These are phyloP conservation scores for Zangia roseola DNA, from an alignment of 768 basidiomycete species.

Conservation along the genomic window DNA sequence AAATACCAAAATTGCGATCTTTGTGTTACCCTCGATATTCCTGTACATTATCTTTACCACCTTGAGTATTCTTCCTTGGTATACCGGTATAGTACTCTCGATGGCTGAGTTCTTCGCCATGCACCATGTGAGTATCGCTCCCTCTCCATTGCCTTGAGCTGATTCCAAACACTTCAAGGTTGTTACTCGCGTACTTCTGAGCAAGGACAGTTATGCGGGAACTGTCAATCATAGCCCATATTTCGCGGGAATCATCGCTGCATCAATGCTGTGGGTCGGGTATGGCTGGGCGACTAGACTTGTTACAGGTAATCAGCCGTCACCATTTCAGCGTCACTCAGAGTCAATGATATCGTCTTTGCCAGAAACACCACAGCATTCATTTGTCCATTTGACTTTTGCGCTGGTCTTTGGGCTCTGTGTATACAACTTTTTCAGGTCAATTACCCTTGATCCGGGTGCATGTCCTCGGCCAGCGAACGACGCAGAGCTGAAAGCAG, in stretches of 20 bases:
- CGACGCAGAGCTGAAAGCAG: constrained; percentile 86
- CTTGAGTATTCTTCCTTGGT: constrained; percentile 83
- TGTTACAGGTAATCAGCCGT: constrained; percentile 53
- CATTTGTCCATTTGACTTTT: constrained; percentile 76
- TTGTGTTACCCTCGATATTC: constrained; percentile 73
- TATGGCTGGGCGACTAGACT: constrained; percentile 82
- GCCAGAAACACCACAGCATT: constrained; percentile 73
- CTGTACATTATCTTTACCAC: constrained; percentile 85
- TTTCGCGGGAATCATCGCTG: constrained; percentile 87
- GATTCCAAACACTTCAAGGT: constrained; percentile 44
- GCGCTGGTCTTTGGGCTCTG: constrained; percentile 69
- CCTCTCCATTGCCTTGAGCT: not conserved
- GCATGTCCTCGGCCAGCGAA: constrained; percentile 76
- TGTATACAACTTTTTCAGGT: constrained; percentile 87
- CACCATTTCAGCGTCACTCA: not conserved
- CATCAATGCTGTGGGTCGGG: constrained; percentile 82
- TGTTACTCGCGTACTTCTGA: constrained; percentile 83
- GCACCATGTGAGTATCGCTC: constrained; percentile 76
- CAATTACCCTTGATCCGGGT: constrained; percentile 88
- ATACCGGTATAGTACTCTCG: constrained; percentile 80
- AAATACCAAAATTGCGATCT: constrained; percentile 79
- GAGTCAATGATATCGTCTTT: not conserved
- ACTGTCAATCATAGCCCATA: constrained; percentile 87
- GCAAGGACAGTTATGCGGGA: constrained; percentile 78
- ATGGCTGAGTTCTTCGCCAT: constrained; percentile 87